Base-by-base conservation (phyloP, 306 rosid genomes). In the Gastrolobium villosum region DNA sequence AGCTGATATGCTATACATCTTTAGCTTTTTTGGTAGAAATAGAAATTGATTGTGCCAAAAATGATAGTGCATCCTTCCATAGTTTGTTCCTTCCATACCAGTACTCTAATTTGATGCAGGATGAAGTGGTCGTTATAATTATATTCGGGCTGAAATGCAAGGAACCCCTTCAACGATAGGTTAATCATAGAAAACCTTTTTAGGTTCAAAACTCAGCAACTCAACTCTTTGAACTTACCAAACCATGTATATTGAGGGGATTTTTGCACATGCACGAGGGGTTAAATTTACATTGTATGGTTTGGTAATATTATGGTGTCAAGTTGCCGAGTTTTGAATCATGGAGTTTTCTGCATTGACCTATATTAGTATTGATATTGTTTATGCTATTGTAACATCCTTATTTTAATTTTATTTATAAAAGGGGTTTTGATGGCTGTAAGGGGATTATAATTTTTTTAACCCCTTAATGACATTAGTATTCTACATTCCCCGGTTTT, bases 21-120 rank as follows among this genome's bases (percentile, higher is more conserved):
- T 9, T 14, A 40, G 20, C 65, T 7, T 36, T 65, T 50, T 28
- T 44, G 35, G 34, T n/a, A 41, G 44, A 77, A 43, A 2, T 55
- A 14, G 48, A 65, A 66, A 77, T 30, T 45, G 13, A 45, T 52
- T 48, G 2, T 15, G n/a, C 37, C 14, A 14, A 46, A 49, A 75
- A 30, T 67, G 31, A n/a, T 74, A 3, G 31, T 31, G 39, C 35
- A 32, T 14, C 70, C 26, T 20, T 20, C 26, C 26, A 20, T 20
- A 30, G 30, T 68, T 40, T 30, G 66, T 26, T 72, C 31, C 39
- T 72, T 34, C 32, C 67, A 6, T 43, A 6, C 13, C 41, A 48
- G 14, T 36, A 43, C 56, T 15, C 13, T 50, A 50, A 40, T 20
- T 15, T 39, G 52, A 65, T 26, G 8, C 52, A 8, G 57, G 36